These are phyloP conservation scores for Paradendryphiella salina DNA, from an alignment of 2,329 filamentous ascomycete genomes.

Conservation along the genomic window DNA sequence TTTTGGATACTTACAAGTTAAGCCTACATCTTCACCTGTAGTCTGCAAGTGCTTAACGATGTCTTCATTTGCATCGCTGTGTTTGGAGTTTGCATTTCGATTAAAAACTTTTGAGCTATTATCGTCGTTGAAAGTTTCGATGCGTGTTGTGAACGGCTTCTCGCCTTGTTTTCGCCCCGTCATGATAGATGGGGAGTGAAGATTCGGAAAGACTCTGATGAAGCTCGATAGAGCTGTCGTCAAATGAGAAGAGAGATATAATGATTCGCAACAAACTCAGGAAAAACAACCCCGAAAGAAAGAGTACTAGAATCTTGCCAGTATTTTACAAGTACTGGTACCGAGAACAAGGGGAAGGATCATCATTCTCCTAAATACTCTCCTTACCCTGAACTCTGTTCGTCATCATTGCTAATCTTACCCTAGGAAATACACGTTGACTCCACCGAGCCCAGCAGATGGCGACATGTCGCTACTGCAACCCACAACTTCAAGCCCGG, in stretches of 20 bases:
- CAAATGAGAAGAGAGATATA: background rate
- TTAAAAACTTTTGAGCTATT: constrained; percentile 14
- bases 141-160: constrained; percentile 18
- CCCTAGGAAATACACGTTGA: constrained; percentile 2
- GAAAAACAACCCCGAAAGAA: background rate
- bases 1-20: constrained; percentile 21
- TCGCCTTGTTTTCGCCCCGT: constrained; percentile 8
- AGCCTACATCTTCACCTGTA: constrained; percentile 38
- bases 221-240: too few species aligned
- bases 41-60: constrained; percentile 36
- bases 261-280: background rate
- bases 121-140: constrained; percentile 25
- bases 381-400: constrained; percentile 1
- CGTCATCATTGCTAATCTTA: background rate
- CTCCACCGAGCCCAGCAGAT: constrained; percentile 5
- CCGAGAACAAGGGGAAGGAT: background rate
- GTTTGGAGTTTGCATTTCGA: constrained; percentile 7
- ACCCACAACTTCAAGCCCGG: background rate
- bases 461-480: background rate
- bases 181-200: background rate
- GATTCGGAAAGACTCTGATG: too few species aligned
- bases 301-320: too few species aligned
- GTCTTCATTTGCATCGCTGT: constrained; percentile 30
- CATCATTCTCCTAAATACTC: constrained; percentile 6
- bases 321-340: too few species aligned